Percentiles rank a stretch among this genome's conserved stretches.
Evolutionary conservation across 371 early-diverging fungal species (phyloP).

Genomic region (Blakeslea trispora): DNA sequence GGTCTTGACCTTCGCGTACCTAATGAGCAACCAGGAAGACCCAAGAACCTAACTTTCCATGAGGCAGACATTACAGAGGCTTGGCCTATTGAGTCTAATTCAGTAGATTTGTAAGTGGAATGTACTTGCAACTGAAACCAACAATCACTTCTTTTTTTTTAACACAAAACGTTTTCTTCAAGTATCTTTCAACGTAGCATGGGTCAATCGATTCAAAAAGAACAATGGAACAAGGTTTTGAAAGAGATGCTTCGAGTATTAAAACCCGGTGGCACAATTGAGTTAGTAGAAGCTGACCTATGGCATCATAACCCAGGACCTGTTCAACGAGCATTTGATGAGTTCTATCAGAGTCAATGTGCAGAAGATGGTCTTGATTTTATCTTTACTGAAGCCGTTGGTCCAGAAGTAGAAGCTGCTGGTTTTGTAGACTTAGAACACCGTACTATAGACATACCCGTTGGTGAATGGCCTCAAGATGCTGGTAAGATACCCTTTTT

Average conservation of each 20-base stretch:
- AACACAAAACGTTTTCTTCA: background rate
- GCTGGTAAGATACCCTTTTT: constrained; percentile 29
- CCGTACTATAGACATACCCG: constrained; percentile 42
- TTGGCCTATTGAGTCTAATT: constrained; percentile 40
- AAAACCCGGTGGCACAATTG: constrained; percentile 48
- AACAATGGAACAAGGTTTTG: constrained; percentile 41
- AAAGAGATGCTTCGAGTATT: constrained; percentile 42
- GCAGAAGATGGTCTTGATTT: constrained; percentile 37
- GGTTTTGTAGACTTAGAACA: constrained; percentile 34
- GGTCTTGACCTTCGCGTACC: constrained; percentile 57
- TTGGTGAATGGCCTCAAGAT: constrained; percentile 55
- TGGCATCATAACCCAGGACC: constrained; percentile 53
- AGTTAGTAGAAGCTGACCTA: constrained; percentile 44
- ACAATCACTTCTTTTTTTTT: no score
- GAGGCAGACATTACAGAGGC: constrained; percentile 39
- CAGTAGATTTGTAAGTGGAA: constrained; percentile 53
- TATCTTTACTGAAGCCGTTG: constrained; percentile 30
- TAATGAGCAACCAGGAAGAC: constrained; percentile 31
- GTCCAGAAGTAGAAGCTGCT: constrained; percentile 18
- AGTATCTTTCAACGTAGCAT: constrained; percentile 50
- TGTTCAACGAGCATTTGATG: constrained; percentile 47
- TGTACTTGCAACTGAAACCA: no score
- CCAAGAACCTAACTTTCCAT: constrained; percentile 39
- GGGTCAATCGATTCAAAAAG: constrained; percentile 36
- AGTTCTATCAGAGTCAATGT: constrained; percentile 40